These are phyloP conservation scores for Coccinonectria pachysandricola DNA, from an alignment of 2,329 filamentous ascomycete genomes.

Conservation along the genomic window DNA sequence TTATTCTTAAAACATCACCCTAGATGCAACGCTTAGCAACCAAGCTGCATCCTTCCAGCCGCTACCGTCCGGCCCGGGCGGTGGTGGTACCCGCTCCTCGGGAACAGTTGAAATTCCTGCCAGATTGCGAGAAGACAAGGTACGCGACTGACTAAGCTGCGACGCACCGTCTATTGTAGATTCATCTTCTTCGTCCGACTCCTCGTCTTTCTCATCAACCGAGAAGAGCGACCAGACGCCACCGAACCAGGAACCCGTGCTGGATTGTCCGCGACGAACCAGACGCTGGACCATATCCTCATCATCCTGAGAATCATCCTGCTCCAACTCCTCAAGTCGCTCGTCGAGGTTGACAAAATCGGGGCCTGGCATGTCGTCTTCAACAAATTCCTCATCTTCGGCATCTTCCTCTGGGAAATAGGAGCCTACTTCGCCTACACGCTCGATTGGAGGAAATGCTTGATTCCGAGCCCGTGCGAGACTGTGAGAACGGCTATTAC, in stretches of 20 bases:
- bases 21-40: constrained; percentile 54
- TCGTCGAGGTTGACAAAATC: constrained; percentile 56
- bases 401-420: constrained; percentile 27
- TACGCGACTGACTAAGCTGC: constrained; percentile 20
- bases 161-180: constrained; percentile 18
- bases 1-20: constrained; percentile 41
- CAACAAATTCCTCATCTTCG: constrained; percentile 7
- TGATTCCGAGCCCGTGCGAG: constrained; percentile 26
- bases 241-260: constrained; percentile 49
- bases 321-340: constrained; percentile 43
- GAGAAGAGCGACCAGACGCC: constrained; percentile 52
- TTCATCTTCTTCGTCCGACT: constrained; percentile 30
- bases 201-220: constrained; percentile 49
- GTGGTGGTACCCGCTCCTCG: constrained; percentile 37
- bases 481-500: constrained; percentile 33
- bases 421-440: constrained; percentile 26
- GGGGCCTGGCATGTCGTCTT: constrained; percentile 37
- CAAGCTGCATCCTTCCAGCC: constrained; percentile 59
- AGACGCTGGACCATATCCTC: constrained; percentile 49
- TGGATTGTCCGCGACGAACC: constrained; percentile 41
- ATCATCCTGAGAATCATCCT: constrained; percentile 42
- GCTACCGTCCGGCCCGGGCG: constrained; percentile 43
- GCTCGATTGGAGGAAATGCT: constrained; percentile 35
- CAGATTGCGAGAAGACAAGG: constrained; percentile 26
- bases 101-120: constrained; percentile 31